A percentile compares a stretch with the other conserved stretches of the same genome.
Conservation (phyloP, 805 yeast genomes). For the Isabelozyma heimii region DNA sequence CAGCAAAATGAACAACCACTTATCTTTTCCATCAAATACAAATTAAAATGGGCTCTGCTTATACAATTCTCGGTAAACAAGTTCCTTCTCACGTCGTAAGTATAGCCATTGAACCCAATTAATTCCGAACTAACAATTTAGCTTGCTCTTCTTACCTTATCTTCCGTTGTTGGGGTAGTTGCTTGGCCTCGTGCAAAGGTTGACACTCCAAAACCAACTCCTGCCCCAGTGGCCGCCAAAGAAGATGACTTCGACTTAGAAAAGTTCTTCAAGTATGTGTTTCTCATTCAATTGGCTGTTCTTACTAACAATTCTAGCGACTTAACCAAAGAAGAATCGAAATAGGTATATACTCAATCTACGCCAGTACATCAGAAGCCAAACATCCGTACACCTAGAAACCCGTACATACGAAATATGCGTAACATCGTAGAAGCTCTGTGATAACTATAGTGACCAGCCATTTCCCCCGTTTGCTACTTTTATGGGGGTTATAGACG, state of each 20-base stretch:
- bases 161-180: conserved; percentile 34
- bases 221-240: conserved; percentile 22
- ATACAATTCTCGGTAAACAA: conserved; percentile 43
- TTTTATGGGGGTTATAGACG: no score
- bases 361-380: not conserved
- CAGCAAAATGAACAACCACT: not conserved
- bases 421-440: not conserved
- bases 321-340: conserved; percentile 40
- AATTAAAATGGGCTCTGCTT: conserved; percentile 36
- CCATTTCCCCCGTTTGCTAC: not conserved
- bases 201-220: conserved; percentile 19
- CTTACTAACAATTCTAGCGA: conserved; percentile 30
- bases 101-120: conserved; percentile 3
- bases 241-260: conserved; percentile 45
- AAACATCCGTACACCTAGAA: not conserved
- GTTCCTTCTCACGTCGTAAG: conserved; percentile 46
- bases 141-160: conserved; percentile 43
- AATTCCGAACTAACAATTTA: conserved; percentile 9
- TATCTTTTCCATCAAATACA: not conserved
- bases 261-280: conserved; percentile 41
- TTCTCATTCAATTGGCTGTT: not conserved
- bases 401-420: not conserved
- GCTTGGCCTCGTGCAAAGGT: conserved; percentile 34
- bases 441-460: not conserved
- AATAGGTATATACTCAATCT: conserved; percentile 14